A percentile compares a stretch with the other conserved stretches of the same genome.
Conservation (phyloP, 208 protist species). For the Acanthamoeba lenticulata region DNA sequence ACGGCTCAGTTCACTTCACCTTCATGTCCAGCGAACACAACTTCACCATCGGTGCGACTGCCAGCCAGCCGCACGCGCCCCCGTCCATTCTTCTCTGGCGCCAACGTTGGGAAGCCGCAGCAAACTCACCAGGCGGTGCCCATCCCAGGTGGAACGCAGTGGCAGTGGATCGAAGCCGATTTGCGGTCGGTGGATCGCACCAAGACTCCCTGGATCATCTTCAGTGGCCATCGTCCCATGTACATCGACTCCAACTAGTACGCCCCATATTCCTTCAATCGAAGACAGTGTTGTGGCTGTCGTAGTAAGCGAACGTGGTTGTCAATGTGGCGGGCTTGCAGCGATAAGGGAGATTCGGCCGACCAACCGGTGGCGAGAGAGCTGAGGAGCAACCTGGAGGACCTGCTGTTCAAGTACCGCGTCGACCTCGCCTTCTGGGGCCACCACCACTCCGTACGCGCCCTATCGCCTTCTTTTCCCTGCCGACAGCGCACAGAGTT, state of each 20-base stretch:
- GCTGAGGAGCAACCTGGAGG: background rate
- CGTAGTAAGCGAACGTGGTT: no score
- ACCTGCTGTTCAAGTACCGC: conserved; percentile 1
- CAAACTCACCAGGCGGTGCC: no score
- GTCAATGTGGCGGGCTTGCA: no score
- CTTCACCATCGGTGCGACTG: conserved; percentile 54
- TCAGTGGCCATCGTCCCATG: conserved; percentile 78
- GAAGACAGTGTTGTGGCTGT: no score
- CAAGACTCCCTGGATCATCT: conserved; percentile 82
- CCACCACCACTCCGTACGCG: background rate
- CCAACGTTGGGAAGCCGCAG: no score
- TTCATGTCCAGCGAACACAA: conserved; percentile 76
- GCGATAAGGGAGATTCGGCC: background rate
- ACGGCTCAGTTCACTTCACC: conserved; percentile 80
- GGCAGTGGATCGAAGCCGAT: conserved; percentile 78
- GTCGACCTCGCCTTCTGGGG: conserved; percentile 38
- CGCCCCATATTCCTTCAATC: background rate
- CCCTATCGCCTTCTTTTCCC: background rate
- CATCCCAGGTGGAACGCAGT: conserved; percentile 61
- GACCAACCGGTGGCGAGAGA: background rate
- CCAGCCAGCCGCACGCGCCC: background rate
- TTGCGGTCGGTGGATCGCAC: conserved; percentile 72
- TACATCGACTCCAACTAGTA: conserved; percentile 72
- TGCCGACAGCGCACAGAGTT: background rate
- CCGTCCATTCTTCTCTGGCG: no score